These are phyloP conservation scores for Eimeria tenella DNA, from an alignment of 169 alveolate species.

Conservation along the genomic window DNA sequence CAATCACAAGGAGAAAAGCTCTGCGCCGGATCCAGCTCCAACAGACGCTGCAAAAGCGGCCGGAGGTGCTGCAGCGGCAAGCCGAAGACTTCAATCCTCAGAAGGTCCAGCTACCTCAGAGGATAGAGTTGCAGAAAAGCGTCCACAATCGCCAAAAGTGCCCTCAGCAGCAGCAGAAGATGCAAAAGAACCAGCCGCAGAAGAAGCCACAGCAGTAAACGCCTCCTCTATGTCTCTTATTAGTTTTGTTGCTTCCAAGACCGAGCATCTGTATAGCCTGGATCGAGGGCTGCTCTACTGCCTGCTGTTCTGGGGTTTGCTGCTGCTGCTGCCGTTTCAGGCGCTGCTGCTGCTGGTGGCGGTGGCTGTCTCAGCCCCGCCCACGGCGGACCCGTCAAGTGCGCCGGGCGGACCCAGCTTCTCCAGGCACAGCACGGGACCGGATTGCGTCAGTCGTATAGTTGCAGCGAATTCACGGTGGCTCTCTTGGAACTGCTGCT, in stretches of 20 bases:
- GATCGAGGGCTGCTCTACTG: background rate
- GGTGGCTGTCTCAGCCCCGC: slow-evolving; percentile 2
- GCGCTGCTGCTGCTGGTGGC: slow-evolving; percentile 37
- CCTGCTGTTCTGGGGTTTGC: slow-evolving; percentile 6
- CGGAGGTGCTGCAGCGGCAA: background rate
- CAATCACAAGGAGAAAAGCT: too few relatives aligned
- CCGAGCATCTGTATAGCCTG: slow-evolving; percentile 4
- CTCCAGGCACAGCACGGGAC: background rate
- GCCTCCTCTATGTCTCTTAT: background rate
- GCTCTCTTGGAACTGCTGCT: background rate
- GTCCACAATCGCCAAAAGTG: too few relatives aligned
- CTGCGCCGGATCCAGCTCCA: background rate
- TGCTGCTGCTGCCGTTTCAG: slow-evolving; percentile 15
- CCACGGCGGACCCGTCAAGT: too few relatives aligned
- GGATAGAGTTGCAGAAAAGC: too few relatives aligned
- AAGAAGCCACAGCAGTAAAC: background rate
- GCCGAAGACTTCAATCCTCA: too few relatives aligned
- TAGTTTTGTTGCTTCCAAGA: background rate
- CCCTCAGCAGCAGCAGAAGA: too few relatives aligned
- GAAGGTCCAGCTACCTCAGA: too few relatives aligned
- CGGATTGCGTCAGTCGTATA: background rate
- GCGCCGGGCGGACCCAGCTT: background rate
- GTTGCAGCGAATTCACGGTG: slow-evolving; percentile 5
- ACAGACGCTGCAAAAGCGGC: background rate
- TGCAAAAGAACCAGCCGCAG: background rate